A percentile compares a stretch with the other conserved stretches of the same genome.
These are phyloP conservation scores for Bimuria novae-zelandiae DNA, from an alignment of 2,329 filamentous ascomycete species.

Conservation along the genomic window DNA sequence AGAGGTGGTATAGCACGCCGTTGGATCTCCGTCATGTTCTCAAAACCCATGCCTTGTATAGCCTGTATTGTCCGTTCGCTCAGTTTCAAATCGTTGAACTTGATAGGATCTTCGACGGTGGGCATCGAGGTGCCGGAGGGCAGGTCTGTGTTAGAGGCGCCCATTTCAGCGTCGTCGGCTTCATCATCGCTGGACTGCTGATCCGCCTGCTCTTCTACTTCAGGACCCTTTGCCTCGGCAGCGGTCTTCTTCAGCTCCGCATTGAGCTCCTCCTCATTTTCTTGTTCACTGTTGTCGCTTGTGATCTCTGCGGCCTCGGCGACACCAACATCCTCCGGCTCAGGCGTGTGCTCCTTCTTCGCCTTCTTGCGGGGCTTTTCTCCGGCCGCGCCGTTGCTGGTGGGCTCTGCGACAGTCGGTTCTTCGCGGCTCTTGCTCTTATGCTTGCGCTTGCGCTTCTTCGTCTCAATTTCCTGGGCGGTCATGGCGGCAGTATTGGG, in stretches of 20 bases:
- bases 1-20: constrained; percentile 83
- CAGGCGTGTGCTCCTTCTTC: constrained; percentile 45
- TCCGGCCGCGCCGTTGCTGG: constrained; percentile 41
- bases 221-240: constrained; percentile 30
- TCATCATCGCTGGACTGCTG: constrained; percentile 34
- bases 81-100: constrained; percentile 81
- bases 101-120: constrained; percentile 66
- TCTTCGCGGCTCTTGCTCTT: constrained; percentile 42
- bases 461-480: constrained; percentile 46
- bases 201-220: constrained; percentile 33
- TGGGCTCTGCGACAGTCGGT: constrained; percentile 25
- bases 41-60: constrained; percentile 89
- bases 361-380: constrained; percentile 48
- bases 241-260: constrained; percentile 40
- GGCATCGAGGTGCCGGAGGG: constrained; percentile 63
- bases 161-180: constrained; percentile 26
- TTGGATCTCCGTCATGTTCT: constrained; percentile 96
- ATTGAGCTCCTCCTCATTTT: constrained; percentile 42
- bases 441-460: constrained; percentile 57
- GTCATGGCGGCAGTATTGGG: constrained; percentile 36
- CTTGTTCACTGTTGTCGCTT: constrained; percentile 35
- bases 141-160: constrained; percentile 52
- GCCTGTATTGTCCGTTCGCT: constrained; percentile 88
- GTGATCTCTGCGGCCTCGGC: constrained; percentile 21
- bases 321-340: constrained; percentile 31